Percentiles rank a stretch among this genome's conserved stretches.
Evolutionary conservation across 2,329 filamentous ascomycete genomes (phyloP).

Genomic region (Chlorencoelia australis): DNA sequence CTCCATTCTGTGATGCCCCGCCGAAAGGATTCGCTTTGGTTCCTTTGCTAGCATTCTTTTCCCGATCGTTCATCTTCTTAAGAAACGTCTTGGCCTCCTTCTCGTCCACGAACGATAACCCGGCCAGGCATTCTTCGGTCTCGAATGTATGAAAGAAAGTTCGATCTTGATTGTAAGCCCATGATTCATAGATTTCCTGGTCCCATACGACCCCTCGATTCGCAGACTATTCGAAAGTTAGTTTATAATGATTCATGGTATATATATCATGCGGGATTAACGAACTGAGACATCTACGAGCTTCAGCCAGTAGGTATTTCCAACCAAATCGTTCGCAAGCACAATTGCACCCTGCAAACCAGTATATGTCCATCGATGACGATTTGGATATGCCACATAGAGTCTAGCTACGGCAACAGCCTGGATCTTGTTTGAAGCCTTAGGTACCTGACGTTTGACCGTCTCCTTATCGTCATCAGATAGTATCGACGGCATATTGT

Average conservation of each 20-base stretch:
- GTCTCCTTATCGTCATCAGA: conserved; percentile 92
- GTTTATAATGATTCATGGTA: conserved; percentile 3
- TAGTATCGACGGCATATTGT: conserved; percentile 42
- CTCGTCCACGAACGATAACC: conserved; percentile 87
- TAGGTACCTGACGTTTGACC: conserved; percentile 89
- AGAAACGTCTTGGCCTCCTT: conserved; percentile 96
- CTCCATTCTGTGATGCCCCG: conserved; percentile 33
- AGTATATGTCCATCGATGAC: conserved; percentile 83
- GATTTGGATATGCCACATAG: conserved; percentile 84
- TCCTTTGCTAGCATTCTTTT: conserved; percentile 89
- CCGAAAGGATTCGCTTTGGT: conserved; percentile 71
- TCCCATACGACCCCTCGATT: conserved; percentile 88
- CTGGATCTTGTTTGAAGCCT: conserved; percentile 93
- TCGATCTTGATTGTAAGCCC: conserved; percentile 91
- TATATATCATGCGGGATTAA: conserved; percentile 15
- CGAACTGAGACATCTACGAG: conserved; percentile 90
- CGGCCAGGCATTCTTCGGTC: conserved; percentile 82
- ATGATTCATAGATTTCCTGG: conserved; percentile 94
- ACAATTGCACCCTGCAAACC: conserved; percentile 87
- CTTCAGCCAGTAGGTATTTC: conserved; percentile 95
- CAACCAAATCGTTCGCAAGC: conserved; percentile 86
- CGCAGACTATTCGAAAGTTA: conserved; percentile 45
- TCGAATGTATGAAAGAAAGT: conserved; percentile 98
- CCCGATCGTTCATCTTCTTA: conserved; percentile 93
- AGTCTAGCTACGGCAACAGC: conserved; percentile 88